phyloP scores from a whole-genome alignment of 345 rosid species.

The Camelina sativa region DNA sequence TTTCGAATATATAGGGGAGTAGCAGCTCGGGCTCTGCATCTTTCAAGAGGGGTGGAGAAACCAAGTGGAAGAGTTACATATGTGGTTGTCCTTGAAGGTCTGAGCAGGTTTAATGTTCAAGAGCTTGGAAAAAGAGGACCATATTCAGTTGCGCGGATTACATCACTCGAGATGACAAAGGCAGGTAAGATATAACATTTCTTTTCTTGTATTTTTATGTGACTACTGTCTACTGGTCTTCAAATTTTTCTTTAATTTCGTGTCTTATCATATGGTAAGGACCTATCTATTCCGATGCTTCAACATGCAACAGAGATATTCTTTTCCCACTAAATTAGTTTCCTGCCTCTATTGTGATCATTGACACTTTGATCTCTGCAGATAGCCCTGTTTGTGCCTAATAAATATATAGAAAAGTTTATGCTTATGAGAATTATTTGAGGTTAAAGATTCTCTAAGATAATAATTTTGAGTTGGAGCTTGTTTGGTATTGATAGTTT shows the following conservation, averaged over 20 bases:
- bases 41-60: conserved; percentile 98
- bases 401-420: background rate
- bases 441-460: conserved; percentile 17
- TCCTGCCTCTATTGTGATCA: conserved; percentile 9
- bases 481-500: conserved; percentile 19
- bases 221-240: background rate
- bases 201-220: conserved; percentile 1
- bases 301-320: background rate
- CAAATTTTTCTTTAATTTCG: background rate
- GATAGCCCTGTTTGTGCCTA: background rate
- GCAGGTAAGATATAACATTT: conserved; percentile 58
- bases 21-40: conserved; percentile 96
- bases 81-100: conserved; percentile 96
- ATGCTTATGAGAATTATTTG: background rate
- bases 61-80: conserved; percentile 99
- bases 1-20: conserved; percentile 69
- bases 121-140: conserved; percentile 93
- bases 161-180: conserved; percentile 91
- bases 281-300: background rate
- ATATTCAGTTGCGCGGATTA: conserved; percentile 83
- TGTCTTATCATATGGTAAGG: background rate
- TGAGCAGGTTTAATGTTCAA: conserved; percentile 92
- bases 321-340: background rate
- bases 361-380: background rate
- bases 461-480: conserved; percentile 4